Evolutionary conservation across 192 early-diverging fungal species (phyloP), one percentile per base, ranked within the genome.

Genomic region (Rhizophlyctis rosea): DNA sequence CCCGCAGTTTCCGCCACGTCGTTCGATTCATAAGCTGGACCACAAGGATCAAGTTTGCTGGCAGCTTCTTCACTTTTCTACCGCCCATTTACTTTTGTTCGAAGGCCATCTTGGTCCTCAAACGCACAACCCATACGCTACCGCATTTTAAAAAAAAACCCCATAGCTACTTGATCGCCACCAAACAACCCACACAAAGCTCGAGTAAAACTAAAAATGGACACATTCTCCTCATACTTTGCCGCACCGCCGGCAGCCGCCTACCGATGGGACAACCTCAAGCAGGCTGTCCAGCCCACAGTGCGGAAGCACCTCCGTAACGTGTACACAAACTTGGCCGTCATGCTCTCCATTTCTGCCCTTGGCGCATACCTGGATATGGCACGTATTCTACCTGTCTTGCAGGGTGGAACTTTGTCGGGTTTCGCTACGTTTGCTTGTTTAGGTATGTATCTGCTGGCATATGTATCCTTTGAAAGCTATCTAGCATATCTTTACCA

Each of bases 261-360:
- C 16, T 14, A 39, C 16, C 61, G 64, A 25, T 72, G 62, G 62
- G 58, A 63, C 36, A 72, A 62, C 35, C 31, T 72, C 23, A 60
- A 52, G 16, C 32, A 36, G 11, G 53, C 56, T 23, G 47, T 75
- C 3, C 51, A 62, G 25, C 63, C 69, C 1, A 34, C 54, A 21
- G 48, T 71, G 2, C 61, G 50, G 27, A 54, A 44, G 4, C 71
- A 72, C 50, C 27, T 72, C 16, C 31, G 21, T 13, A 62, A 71
- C 32, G 73, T 75, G 11, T 75, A 70, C 57, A 29, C 65, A 4
- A 75, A 72, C 51, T 51, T 75, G 47, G 60, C 64, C 0, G 29
- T 49, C 24, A 66, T 72, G 64, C 59, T 72, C 11, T 47, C 52
- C 11, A 34, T 67, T 14, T 64, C 68, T 27, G 56, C 65, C 34